Evolutionary conservation across 441 rosid genomes (phyloP).

Genomic region (Populus hybrid): DNA sequence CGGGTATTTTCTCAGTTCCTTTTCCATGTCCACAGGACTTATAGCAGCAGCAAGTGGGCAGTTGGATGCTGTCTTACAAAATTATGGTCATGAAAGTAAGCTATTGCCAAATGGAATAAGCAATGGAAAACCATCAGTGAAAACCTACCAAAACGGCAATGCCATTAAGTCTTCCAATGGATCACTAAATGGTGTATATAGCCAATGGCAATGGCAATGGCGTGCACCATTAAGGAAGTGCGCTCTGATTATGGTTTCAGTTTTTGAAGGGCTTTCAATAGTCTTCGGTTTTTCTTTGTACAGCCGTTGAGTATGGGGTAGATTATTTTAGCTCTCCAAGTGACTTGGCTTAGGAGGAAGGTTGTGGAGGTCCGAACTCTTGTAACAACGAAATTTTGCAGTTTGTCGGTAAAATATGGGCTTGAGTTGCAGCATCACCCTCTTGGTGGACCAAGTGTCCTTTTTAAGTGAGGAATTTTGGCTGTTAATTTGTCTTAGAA

Average conservation of each 20-base stretch:
- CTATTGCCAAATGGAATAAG: constrained; percentile 33
- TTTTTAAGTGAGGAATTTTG: background rate
- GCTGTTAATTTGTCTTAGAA: background rate
- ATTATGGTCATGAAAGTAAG: constrained; percentile 32
- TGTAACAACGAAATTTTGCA: background rate
- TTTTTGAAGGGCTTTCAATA: constrained; percentile 18
- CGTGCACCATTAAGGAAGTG: constrained; percentile 40
- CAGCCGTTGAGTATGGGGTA: constrained; percentile 31
- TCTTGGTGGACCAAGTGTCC: background rate
- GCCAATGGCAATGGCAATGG: constrained; percentile 84
- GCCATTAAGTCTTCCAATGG: constrained; percentile 33
- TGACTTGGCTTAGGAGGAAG: constrained; percentile 18
- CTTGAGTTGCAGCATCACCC: constrained; percentile 6
- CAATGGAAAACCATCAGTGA: constrained; percentile 41
- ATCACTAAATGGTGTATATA: constrained; percentile 41
- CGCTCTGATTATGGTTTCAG: constrained; percentile 17
- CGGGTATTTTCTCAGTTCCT: background rate
- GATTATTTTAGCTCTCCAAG: constrained; percentile 11
- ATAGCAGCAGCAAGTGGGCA: constrained; percentile 80
- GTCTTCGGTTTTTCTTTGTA: constrained; percentile 29
- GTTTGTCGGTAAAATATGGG: background rate
- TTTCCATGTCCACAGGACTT: constrained; percentile 53
- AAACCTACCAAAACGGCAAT: constrained; percentile 52
- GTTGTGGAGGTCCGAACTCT: background rate
- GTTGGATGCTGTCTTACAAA: constrained; percentile 45